Conservation (phyloP, 108 stramenopile species). For the Phaeodactylum tricornutum region DNA sequence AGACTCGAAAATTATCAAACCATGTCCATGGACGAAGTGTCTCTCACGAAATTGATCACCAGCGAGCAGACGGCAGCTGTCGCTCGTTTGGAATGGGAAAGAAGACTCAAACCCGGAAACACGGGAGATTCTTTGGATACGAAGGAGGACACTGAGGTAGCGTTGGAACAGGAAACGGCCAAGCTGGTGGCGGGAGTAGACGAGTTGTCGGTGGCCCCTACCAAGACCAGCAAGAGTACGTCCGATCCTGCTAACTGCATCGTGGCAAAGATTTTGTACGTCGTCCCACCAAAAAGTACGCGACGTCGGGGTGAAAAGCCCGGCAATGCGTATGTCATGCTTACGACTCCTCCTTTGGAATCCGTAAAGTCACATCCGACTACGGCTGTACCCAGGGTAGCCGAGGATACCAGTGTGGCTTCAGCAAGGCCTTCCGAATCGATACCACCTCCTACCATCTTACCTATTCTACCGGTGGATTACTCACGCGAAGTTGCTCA, state of each 20-base stretch:
- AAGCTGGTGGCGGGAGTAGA: neutral
- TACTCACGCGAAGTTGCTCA: slow-evolving; percentile 28
- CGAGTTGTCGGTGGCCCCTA: too few species aligned
- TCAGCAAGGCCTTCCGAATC: neutral
- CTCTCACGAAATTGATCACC: too few species aligned
- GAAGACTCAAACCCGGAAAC: too few species aligned
- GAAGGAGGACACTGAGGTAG: too few species aligned
- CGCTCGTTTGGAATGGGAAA: too few species aligned
- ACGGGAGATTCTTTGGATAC: too few species aligned
- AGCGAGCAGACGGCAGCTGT: too few species aligned
- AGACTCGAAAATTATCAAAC: too few species aligned
- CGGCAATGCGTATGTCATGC: slow-evolving; percentile 35
- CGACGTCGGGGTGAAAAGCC: slow-evolving; percentile 32
- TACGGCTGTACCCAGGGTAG: neutral
- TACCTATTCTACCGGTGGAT: slow-evolving; percentile 2
- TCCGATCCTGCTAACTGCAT: slow-evolving; percentile 9
- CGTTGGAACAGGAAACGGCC: too few species aligned
- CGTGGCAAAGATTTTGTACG: slow-evolving; percentile 30
- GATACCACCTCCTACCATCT: neutral
- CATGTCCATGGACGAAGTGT: too few species aligned
- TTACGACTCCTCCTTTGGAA: slow-evolving; percentile 33
- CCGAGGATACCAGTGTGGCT: neutral
- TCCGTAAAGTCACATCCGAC: neutral
- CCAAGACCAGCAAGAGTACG: too few species aligned
- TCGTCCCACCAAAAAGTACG: slow-evolving; percentile 37